Evolutionary conservation across 139 green algal species (phyloP), one percentile per base, ranked within the genome.

Genomic region (Desmodesmus armatus): DNA sequence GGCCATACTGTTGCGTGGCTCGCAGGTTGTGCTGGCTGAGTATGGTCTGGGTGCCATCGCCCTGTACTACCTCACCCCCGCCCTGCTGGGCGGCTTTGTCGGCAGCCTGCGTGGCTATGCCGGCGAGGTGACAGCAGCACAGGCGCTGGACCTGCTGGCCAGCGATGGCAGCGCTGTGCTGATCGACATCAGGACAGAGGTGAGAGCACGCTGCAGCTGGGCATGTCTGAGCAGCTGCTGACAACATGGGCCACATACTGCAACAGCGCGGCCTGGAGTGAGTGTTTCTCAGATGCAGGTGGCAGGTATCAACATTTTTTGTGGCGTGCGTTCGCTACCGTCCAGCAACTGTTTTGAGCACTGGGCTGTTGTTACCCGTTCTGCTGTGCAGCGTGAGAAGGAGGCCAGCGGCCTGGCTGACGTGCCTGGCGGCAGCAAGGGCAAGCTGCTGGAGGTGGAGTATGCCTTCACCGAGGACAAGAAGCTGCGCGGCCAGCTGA

Each of bases 341-440:
- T n/a, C n/a, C n/a, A n/a, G n/a, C n/a, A n/a, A n/a, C n/a, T n/a
- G n/a, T n/a, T n/a, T n/a, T n/a, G n/a, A n/a, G n/a, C n/a, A n/a
- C n/a, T n/a, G n/a, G n/a, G n/a, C n/a, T n/a, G n/a, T n/a, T n/a
- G n/a, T n/a, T n/a, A n/a, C n/a, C n/a, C n/a, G n/a, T n/a, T n/a
- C n/a, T n/a, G n/a, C n/a, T n/a, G n/a, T n/a, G n/a, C 49, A 74
- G 29, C 78, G 82, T 17, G 92, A 98, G 87, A 97, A 98, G 89
- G 95, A 98, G 90, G 71, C 65, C 19, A 87, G 41, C n/a, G 96
- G 96, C 33, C 65, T 97, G 19, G 94, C 94, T 23, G 94, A 98
- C 84, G 71, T 98, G 51, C 94, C 94, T 44, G 89, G 84, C 65
- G 76, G 80, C 71, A 78, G 85, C 40, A 70, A 49, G 41, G 47